These are phyloP conservation scores for Mycena galericulata DNA, from an alignment of 768 basidiomycete species.

Conservation along the genomic window DNA sequence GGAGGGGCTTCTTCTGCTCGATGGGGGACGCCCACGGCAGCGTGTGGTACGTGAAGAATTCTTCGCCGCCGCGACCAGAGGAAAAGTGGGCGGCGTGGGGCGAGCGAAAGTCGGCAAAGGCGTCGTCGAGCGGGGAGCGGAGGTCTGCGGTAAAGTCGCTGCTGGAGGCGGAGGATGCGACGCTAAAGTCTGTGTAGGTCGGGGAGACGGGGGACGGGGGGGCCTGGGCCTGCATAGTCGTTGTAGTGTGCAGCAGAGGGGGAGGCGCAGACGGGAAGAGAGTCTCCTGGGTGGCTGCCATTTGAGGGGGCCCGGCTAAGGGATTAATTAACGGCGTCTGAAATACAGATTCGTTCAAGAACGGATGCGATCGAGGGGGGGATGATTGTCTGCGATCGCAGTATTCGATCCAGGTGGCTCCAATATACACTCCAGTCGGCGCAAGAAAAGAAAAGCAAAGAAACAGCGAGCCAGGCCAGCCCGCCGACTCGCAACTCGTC, in stretches of 20 bases:
- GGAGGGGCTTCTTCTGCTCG: constrained; percentile 10
- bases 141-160: constrained; percentile 26
- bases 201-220: constrained; percentile 27
- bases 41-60: constrained; percentile 23
- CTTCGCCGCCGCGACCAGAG: not conserved
- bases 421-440: too few species aligned
- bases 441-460: not conserved
- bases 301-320: not conserved
- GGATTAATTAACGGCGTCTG: constrained; percentile 10
- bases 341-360: not conserved
- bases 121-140: constrained; percentile 31
- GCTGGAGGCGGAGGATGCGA: not conserved
- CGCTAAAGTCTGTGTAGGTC: constrained; percentile 34
- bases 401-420: not conserved
- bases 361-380: constrained; percentile 16
- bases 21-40: constrained; percentile 22
- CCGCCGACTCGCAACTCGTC: not conserved
- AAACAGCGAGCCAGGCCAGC: not conserved
- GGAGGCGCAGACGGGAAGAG: not conserved
- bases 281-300: not conserved
- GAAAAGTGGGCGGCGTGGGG: not conserved
- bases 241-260: not conserved
- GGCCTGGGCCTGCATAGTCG: not conserved
- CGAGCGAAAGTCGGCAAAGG: constrained; percentile 17
- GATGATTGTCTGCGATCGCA: constrained; percentile 18